Base-by-base conservation (phyloP, 2,329 filamentous ascomycete genomes). In the Epichloe amarillans region DNA sequence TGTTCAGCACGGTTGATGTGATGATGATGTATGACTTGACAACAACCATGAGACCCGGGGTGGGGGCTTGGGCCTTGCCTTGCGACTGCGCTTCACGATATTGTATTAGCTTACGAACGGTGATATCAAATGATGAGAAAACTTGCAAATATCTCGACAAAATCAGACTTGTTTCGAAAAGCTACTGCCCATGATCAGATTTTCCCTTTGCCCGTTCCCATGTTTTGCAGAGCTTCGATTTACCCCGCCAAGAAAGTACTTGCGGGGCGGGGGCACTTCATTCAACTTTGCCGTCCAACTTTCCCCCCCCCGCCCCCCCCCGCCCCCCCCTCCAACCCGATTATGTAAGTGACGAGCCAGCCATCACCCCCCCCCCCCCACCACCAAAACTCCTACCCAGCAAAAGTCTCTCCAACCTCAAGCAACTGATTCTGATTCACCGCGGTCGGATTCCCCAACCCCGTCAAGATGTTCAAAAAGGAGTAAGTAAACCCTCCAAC, bases 391-490 rank as follows among this genome's bases (percentile, higher is more conserved):
- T 43, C 15, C 35, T 7, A 42, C 50, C 17, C 26, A 23, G 4
- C 11, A 47, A 41, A 47, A 23, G n/a, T 50, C 52, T 52, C 50
- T 7, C 10, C 35, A 47, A 47, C 6, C 14, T 38, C 12, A 21
- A 23, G 30, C 17, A 17, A 38, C 19, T 19, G 19, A 19, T 19
- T 19, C 26, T 35, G 14, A 21, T 30, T 26, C n/a, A 10, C 15
- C 7, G 42, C 17, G 8, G 23, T 44, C 21, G 42, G 43, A 3
- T 10, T 3, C 8, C 50, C 52, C 53, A 46, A 50, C 35, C 56
- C 57, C 57, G 57, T 50, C 69, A 80, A 63, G 55, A 95, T 95
- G 88, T 95, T 95, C 67, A 95, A 95, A 66, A 95, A 93, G 76
- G 88, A 94, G 88, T 93, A 69, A 64, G 78, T 70, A 36, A 5